A percentile compares a stretch with the other conserved stretches of the same genome.
Conservation (phyloP, 2,329 filamentous ascomycete genomes). For the Cercospora brassicicola region DNA sequence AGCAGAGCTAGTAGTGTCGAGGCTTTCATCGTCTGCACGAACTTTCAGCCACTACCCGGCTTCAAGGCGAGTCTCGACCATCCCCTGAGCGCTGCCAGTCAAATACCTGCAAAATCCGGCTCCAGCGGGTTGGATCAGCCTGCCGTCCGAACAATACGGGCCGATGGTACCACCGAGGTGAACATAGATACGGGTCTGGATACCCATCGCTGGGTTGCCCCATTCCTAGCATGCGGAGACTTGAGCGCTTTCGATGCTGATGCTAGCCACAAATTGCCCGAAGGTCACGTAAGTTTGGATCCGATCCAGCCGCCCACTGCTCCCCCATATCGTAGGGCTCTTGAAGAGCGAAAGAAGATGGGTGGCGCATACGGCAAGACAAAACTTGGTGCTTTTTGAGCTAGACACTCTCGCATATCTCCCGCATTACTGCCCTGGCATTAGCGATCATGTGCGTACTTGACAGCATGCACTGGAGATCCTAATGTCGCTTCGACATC, state of each 20-base stretch:
- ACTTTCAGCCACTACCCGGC: constrained; percentile 76
- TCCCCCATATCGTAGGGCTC: constrained; percentile 86
- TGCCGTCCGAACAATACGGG: constrained; percentile 38
- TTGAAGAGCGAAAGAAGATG: constrained; percentile 76
- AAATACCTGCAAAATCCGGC: background rate
- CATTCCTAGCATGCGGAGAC: constrained; percentile 96
- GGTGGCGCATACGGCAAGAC: constrained; percentile 79
- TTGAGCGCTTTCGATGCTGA: constrained; percentile 93
- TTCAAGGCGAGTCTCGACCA: constrained; percentile 75
- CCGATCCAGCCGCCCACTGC: constrained; percentile 94
- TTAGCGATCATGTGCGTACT: background rate
- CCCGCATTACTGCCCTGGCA: background rate
- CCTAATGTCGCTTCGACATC: background rate
- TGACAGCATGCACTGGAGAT: background rate
- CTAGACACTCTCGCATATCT: background rate
- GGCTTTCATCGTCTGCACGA: constrained; percentile 92
- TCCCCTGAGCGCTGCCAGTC: constrained; percentile 61
- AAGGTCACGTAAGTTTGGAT: constrained; percentile 81
- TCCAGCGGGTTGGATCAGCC: constrained; percentile 6
- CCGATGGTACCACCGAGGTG: constrained; percentile 52
- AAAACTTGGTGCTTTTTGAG: constrained; percentile 40
- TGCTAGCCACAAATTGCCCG: constrained; percentile 85
- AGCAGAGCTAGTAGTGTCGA: constrained; percentile 96
- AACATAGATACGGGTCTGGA: constrained; percentile 47
- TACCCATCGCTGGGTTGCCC: constrained; percentile 72